Evolutionary conservation across 352 stramenopile species (phyloP).

Genomic region (Pythium monospermum): DNA sequence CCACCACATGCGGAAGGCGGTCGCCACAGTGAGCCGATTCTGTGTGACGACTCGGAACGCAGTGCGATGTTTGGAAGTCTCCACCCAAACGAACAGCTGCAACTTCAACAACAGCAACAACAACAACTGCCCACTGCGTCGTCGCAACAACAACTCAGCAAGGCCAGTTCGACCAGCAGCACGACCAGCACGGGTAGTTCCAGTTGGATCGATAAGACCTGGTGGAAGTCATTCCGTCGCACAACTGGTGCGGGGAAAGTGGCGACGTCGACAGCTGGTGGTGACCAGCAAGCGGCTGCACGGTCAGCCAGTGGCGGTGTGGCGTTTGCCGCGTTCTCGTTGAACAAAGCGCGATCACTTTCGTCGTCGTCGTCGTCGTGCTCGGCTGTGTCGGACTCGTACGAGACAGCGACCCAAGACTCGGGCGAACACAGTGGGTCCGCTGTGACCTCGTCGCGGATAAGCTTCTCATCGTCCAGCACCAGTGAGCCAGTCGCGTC

Average conservation of each 20-base stretch:
- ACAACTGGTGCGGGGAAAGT: constrained; percentile 43
- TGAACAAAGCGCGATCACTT: constrained; percentile 19
- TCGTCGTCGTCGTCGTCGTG: constrained; percentile 18
- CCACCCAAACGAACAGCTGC: constrained; percentile 5
- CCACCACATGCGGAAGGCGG: too few relatives aligned
- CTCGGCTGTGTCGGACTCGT: constrained; percentile 14
- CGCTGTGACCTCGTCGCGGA: neutral
- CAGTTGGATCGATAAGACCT: constrained; percentile 47
- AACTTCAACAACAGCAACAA: constrained; percentile 17
- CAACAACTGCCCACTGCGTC: neutral
- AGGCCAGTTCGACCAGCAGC: constrained; percentile 36
- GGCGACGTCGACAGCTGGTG: constrained; percentile 20
- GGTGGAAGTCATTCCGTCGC: constrained; percentile 68
- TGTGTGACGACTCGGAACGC: constrained; percentile 20
- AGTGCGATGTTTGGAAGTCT: constrained; percentile 24
- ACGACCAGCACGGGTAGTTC: constrained; percentile 15
- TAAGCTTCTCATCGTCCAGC: constrained; percentile 8
- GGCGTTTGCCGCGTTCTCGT: constrained; percentile 33
- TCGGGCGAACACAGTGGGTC: neutral
- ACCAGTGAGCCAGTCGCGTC: constrained; percentile 9
- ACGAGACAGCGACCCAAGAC: constrained; percentile 8
- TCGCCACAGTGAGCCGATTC: constrained; percentile 23
- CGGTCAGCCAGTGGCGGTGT: constrained; percentile 60
- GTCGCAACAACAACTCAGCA: constrained; percentile 24
- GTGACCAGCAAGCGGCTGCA: too few relatives aligned